Evolutionary conservation across 768 basidiomycete genomes (phyloP).

Genomic region (Boletellus ananiceps): DNA sequence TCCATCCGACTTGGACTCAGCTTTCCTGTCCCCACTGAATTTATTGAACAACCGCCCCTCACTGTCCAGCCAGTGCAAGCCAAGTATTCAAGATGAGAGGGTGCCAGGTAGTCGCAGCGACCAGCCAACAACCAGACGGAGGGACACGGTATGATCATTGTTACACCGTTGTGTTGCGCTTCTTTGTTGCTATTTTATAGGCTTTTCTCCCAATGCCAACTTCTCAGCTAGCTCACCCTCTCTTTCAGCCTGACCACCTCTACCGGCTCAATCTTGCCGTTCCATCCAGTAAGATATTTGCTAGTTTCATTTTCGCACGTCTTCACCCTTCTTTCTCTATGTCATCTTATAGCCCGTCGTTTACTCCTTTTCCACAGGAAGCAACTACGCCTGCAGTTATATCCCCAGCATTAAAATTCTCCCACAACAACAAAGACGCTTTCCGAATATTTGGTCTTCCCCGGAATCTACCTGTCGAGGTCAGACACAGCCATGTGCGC

Average conservation of each 20-base stretch:
- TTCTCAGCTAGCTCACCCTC: slow-evolving; percentile 34
- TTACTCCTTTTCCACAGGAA: slow-evolving; percentile 24
- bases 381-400: slow-evolving; percentile 30
- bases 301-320: neutral
- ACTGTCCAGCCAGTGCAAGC: no score
- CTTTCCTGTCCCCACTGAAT: no score
- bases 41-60: no score
- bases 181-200: slow-evolving; percentile 21
- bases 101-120: slow-evolving; percentile 13
- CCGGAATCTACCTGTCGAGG: slow-evolving; percentile 65
- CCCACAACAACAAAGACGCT: slow-evolving; percentile 42
- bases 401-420: slow-evolving; percentile 46
- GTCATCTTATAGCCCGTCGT: neutral
- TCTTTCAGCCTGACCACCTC: slow-evolving; percentile 39
- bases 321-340: neutral
- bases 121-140: slow-evolving; percentile 19
- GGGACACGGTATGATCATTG: slow-evolving; percentile 16
- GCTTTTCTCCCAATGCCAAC: slow-evolving; percentile 41
- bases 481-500: slow-evolving; percentile 29
- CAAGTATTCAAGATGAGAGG: slow-evolving; percentile 9
- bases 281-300: slow-evolving; percentile 38
- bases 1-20: no score
- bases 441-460: slow-evolving; percentile 71
- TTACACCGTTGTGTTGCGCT: neutral
- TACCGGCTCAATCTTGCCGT: slow-evolving; percentile 36